phyloP scores from a whole-genome alignment of 2,329 filamentous ascomycete species.

The Clonostachys rosea region DNA sequence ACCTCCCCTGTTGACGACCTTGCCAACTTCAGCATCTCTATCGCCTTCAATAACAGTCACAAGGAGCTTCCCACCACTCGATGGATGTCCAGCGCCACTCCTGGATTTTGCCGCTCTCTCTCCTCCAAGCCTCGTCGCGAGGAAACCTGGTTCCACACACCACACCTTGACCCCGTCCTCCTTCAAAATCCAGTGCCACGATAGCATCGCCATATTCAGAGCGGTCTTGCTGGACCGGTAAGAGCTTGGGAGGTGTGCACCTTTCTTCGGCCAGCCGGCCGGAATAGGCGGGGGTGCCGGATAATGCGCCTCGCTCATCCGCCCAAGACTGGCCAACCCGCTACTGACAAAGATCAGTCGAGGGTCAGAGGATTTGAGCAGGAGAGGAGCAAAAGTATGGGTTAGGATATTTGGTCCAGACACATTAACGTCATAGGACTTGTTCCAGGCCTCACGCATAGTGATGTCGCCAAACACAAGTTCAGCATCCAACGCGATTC shows the following conservation, averaged over 20 bases:
- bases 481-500: neutral
- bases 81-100: constrained; percentile 15
- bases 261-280: no score
- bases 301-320: no score
- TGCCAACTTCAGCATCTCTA: constrained; percentile 26
- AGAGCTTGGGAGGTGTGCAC: no score
- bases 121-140: constrained; percentile 35
- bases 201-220: constrained; percentile 7
- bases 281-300: no score
- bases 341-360: constrained; percentile 36
- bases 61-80: constrained; percentile 24
- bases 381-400: constrained; percentile 27
- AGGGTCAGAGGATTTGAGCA: constrained; percentile 28
- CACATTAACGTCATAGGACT: neutral
- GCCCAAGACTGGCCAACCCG: constrained; percentile 10
- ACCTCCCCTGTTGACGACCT: constrained; percentile 12
- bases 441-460: neutral
- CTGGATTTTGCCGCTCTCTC: no score
- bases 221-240: constrained; percentile 6
- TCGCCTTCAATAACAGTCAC: constrained; percentile 25
- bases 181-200: neutral
- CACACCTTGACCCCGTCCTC: constrained; percentile 39
- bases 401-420: constrained; percentile 15
- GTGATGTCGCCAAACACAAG: neutral
- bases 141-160: constrained; percentile 33